Evolutionary conservation across 768 basidiomycete genomes (phyloP).

Genomic region (Phylloporus sp.): DNA sequence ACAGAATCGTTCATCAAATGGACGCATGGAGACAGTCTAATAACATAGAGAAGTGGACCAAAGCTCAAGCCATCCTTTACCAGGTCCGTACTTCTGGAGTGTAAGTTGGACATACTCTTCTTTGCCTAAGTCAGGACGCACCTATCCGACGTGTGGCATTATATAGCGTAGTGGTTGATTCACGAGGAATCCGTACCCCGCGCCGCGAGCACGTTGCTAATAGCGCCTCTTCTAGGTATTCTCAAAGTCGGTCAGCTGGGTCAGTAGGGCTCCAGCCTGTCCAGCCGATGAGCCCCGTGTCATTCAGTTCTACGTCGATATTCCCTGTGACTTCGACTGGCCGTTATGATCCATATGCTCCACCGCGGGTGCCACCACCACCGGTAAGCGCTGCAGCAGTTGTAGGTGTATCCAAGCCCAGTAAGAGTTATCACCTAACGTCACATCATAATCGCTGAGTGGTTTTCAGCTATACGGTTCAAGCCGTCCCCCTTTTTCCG

Average conservation of each 20-base stretch:
- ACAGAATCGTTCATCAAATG: constrained; percentile 59
- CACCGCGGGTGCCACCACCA: constrained; percentile 45
- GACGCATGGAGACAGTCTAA: constrained; percentile 57
- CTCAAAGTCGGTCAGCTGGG: constrained; percentile 24
- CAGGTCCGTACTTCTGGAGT: constrained; percentile 63
- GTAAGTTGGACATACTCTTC: constrained; percentile 47
- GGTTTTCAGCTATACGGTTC: constrained; percentile 60
- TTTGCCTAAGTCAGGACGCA: constrained; percentile 8
- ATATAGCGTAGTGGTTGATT: constrained; percentile 6
- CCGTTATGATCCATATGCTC: constrained; percentile 67
- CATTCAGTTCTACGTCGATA: constrained; percentile 22
- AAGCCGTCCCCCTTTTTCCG: constrained; percentile 77
- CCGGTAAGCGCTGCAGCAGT: constrained; percentile 36
- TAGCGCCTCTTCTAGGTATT: constrained; percentile 22
- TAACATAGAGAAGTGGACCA: constrained; percentile 62
- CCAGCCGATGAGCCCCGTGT: constrained; percentile 15
- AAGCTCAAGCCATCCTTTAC: constrained; percentile 60
- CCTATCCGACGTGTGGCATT: constrained; percentile 8
- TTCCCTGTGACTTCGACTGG: constrained; percentile 30
- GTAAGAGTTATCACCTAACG: constrained; percentile 21
- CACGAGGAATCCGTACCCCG: constrained; percentile 1
- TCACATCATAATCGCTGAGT: constrained; percentile 10
- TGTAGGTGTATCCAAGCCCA: constrained; percentile 23
- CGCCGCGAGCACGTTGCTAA: constrained; percentile 16
- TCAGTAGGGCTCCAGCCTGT: constrained; percentile 22